Conservation (phyloP, 2,329 filamentous ascomycete genomes). For the Colletotrichum cuscutae region DNA sequence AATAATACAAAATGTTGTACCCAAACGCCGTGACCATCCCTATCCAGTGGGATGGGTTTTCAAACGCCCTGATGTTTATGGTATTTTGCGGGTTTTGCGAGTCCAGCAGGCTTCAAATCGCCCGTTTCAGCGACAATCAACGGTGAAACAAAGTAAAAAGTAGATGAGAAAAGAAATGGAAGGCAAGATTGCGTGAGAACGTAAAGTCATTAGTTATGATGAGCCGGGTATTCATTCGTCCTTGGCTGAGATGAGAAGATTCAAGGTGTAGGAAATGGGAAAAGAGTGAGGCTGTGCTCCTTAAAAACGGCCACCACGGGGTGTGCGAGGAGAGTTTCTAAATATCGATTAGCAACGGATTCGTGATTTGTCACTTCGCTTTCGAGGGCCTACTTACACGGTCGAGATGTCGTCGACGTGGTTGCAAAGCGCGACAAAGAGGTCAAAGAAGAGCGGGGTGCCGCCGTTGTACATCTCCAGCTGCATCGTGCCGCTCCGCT, state of each 20-base stretch:
- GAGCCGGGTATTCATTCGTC: slow-evolving; percentile 20
- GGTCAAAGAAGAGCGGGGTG: slow-evolving; percentile 86
- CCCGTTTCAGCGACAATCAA: not conserved
- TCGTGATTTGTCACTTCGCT: not conserved
- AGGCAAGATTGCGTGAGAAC: slow-evolving; percentile 21
- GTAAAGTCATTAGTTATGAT: slow-evolving; percentile 39
- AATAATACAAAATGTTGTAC: slow-evolving; percentile 22
- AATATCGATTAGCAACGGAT: slow-evolving; percentile 33
- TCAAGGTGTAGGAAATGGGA: not conserved
- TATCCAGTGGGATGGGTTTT: not conserved
- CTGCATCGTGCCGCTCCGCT: slow-evolving; percentile 95
- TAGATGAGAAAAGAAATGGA: not conserved
- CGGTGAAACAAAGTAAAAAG: not conserved
- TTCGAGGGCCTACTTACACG: slow-evolving; percentile 55
- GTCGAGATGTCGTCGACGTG: slow-evolving; percentile 79
- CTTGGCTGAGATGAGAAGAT: slow-evolving; percentile 4
- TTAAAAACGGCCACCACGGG: slow-evolving; percentile 53
- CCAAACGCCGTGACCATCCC: slow-evolving; percentile 10
- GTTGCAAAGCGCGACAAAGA: slow-evolving; percentile 93
- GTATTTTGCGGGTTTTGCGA: slow-evolving; percentile 27
- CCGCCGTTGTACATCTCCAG: slow-evolving; percentile 91
- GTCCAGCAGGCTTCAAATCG: not conserved
- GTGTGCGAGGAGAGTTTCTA: slow-evolving; percentile 47
- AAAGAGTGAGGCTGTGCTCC: not conserved
- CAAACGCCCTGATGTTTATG: slow-evolving; percentile 27